Percentiles rank a stretch among this genome's conserved stretches.
phyloP scores from a whole-genome alignment of 2,329 filamentous ascomycete species.

The Dothidotthia symphoricarpi region DNA sequence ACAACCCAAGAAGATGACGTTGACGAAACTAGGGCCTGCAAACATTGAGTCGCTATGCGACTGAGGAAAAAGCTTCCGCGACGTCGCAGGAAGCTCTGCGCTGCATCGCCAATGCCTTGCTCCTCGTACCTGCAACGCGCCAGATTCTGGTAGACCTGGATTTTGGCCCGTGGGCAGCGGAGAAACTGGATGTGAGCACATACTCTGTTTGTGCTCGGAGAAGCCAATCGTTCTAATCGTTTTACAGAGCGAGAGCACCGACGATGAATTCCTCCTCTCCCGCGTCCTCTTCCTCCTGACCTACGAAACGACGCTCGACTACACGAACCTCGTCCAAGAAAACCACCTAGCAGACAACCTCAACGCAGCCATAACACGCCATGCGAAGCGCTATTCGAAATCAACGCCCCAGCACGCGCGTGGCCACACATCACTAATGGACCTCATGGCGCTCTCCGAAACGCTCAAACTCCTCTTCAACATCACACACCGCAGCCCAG shows the following conservation, averaged over 20 bases:
- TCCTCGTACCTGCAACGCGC: conserved; percentile 66
- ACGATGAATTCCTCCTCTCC: conserved; percentile 84
- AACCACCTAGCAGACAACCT: conserved; percentile 67
- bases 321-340: conserved; percentile 63
- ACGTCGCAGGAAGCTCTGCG: conserved; percentile 70
- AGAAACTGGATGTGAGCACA: conserved; percentile 59
- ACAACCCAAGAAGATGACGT: conserved; percentile 8
- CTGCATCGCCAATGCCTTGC: conserved; percentile 80
- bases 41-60: conserved; percentile 69
- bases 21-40: conserved; percentile 63
- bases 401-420: conserved; percentile 21
- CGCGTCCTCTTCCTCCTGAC: conserved; percentile 78
- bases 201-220: background rate
- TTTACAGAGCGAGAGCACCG: conserved; percentile 62
- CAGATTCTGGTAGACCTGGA: conserved; percentile 72
- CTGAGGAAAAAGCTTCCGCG: conserved; percentile 61
- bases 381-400: conserved; percentile 53
- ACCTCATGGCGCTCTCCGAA: conserved; percentile 77
- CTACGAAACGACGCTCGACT: conserved; percentile 69
- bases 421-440: conserved; percentile 56
- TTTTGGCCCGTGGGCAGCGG: conserved; percentile 65
- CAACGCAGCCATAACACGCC: conserved; percentile 66
- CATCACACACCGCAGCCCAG: conserved; percentile 70
- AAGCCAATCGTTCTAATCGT: conserved; percentile 3
- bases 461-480: conserved; percentile 89